Evolutionary conservation across 2,329 filamentous ascomycete genomes (phyloP), one percentile per base, ranked within the genome.

Genomic region (Grosmannia huntii): DNA sequence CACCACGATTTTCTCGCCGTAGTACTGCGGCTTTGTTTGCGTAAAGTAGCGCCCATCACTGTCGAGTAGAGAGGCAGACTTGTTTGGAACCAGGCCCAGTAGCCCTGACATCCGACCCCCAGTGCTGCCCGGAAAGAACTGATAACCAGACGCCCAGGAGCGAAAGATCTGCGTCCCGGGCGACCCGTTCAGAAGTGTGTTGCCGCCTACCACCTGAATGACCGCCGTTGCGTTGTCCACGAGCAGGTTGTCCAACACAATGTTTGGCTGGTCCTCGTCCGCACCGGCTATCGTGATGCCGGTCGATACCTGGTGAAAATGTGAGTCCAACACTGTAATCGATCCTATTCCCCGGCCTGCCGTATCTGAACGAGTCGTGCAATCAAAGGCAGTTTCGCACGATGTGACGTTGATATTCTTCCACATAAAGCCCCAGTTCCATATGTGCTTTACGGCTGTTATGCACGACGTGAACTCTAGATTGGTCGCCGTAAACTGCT

Each of bases 351-450:
- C 75, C 11, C 53, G 28, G 21, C 70, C 16, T 5, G 41, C 14
- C 3, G 9, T 68, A 55, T 41, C 52, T 23, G 70, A 73, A 56
- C 73, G 71, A 55, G 75, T 54, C 2, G 57, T 73, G 27, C 87
- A 66, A 33, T 78, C 81, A 9, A 50, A 4, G 48, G 41, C 41
- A n/a, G 21, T 21, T 16, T 46, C 6, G 41, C 41, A 46, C 16
- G 41, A 46, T n/a, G 5, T 16, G 3, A 50, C 48, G 16, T 50
- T 3, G 3, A 50, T 10, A 11, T 25, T 27, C 70, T 86, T 85
- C 73, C 87, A 87, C 11, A 81, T 84, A 83, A 84, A 89, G 4
- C 82, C 79, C 86, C 86, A 90, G 68, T 86, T 81, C 86, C 86
- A 90, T 62, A 84, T 78, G 75, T 87, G 83, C 68, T 77, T 80